phyloP scores from a whole-genome alignment of 108 stramenopile genomes.

The Thalassiosira profunda region DNA sequence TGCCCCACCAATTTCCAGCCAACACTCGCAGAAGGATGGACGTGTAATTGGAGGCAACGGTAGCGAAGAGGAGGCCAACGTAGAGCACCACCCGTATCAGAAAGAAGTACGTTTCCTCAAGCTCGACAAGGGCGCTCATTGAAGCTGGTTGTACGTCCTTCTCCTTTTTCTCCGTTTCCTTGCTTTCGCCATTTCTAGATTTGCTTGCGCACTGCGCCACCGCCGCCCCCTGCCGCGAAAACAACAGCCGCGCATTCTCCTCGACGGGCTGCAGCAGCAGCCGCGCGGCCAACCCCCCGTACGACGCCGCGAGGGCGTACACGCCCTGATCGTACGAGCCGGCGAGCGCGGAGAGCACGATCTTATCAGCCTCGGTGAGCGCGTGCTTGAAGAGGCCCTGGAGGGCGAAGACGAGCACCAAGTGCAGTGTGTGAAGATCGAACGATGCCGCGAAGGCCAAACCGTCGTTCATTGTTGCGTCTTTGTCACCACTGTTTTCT shows the following conservation, averaged over 20 bases:
- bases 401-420: constrained; percentile 67
- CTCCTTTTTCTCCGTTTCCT: not conserved
- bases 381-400: constrained; percentile 90
- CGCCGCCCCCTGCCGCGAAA: constrained; percentile 61
- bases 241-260: constrained; percentile 88
- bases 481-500: not conserved
- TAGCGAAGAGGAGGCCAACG: constrained; percentile 78
- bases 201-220: constrained; percentile 3
- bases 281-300: constrained; percentile 80
- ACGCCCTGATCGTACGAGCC: constrained; percentile 84
- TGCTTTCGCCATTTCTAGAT: not conserved
- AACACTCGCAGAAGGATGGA: constrained; percentile 68
- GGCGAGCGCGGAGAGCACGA: constrained; percentile 67
- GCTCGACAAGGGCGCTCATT: constrained; percentile 10
- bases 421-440: constrained; percentile 50
- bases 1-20: constrained; percentile 78
- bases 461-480: no score
- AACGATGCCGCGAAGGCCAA: constrained; percentile 18
- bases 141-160: not conserved
- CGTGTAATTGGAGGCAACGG: constrained; percentile 81
- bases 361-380: constrained; percentile 88
- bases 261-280: constrained; percentile 90
- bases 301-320: constrained; percentile 82
- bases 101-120: constrained; percentile 52
- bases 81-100: constrained; percentile 76